Conservation (phyloP, 2,329 filamentous ascomycete genomes). For the Chrysosporium keratinophilum region DNA sequence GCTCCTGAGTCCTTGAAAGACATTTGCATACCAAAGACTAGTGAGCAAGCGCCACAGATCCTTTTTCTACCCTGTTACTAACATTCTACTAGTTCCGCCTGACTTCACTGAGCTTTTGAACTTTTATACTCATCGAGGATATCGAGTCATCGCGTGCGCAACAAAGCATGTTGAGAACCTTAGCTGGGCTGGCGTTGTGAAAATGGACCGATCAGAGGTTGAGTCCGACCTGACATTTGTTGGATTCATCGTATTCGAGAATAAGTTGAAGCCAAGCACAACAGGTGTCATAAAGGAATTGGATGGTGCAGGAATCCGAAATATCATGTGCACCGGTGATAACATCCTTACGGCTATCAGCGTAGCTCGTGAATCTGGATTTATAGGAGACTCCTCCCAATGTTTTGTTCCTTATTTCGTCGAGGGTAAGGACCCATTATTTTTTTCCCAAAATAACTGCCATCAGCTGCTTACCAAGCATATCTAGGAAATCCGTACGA, state of each 20-base stretch:
- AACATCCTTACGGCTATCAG: slow-evolving; percentile 69
- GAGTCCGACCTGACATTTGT: slow-evolving; percentile 78
- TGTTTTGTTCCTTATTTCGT: slow-evolving; percentile 88
- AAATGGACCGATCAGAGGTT: slow-evolving; percentile 77
- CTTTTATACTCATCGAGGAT: slow-evolving; percentile 90
- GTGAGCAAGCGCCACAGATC: slow-evolving; percentile 39
- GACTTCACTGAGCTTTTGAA: slow-evolving; percentile 85
- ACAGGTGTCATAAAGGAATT: slow-evolving; percentile 73
- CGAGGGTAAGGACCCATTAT: slow-evolving; percentile 46
- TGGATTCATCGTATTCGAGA: slow-evolving; percentile 97
- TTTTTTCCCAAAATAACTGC: neutral
- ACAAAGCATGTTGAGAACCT: slow-evolving; percentile 78
- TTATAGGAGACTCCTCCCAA: slow-evolving; percentile 73
- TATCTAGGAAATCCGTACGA: slow-evolving; percentile 57
- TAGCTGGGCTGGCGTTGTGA: slow-evolving; percentile 89
- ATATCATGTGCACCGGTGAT: slow-evolving; percentile 89
- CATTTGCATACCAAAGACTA: slow-evolving; percentile 74
- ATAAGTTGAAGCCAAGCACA: slow-evolving; percentile 88
- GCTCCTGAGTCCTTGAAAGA: slow-evolving; percentile 94
- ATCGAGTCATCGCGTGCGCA: slow-evolving; percentile 90
- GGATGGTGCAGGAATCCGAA: slow-evolving; percentile 68
- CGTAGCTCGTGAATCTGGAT: slow-evolving; percentile 66
- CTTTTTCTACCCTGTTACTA: slow-evolving; percentile 10
- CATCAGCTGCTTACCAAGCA: slow-evolving; percentile 13
- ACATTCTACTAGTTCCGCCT: slow-evolving; percentile 52